These are phyloP conservation scores for Erigeron canadensis DNA, from an alignment of 129 eudicot genomes.

Conservation along the genomic window DNA sequence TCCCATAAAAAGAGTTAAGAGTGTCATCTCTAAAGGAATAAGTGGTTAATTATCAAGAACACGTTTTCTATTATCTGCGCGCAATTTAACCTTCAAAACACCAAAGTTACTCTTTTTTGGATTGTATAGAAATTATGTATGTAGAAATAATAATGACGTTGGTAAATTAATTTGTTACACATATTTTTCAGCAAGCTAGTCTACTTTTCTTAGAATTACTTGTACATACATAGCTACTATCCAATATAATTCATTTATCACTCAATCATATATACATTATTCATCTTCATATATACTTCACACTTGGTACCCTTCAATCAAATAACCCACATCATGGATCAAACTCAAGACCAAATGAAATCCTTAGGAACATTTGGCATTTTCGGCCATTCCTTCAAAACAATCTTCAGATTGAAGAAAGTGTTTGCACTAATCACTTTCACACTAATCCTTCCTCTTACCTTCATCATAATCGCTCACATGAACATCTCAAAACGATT, in stretches of 20 bases:
- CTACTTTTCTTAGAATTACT: conserved; percentile 7
- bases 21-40: no score
- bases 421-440: conserved; percentile 31
- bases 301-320: background rate
- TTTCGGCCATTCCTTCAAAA: conserved; percentile 24
- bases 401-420: conserved; percentile 25
- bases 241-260: background rate
- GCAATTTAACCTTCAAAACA: no score
- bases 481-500: conserved; percentile 7
- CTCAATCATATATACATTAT: no score
- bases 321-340: conserved; percentile 25
- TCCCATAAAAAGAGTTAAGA: no score
- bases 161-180: background rate
- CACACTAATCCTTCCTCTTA: conserved; percentile 37
- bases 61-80: no score
- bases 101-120: background rate
- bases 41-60: no score
- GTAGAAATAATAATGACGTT: background rate
- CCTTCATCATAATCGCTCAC: conserved; percentile 26
- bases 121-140: background rate
- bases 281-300: conserved; percentile 1
- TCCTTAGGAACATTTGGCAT: conserved; percentile 24
- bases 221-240: conserved; percentile 3
- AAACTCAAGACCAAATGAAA: conserved; percentile 32
- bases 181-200: conserved; percentile 1